Evolutionary conservation across 164 flowering plant genomes (phyloP), one percentile per base, ranked within the genome.

Genomic region (Chimonanthus salicifolius): DNA sequence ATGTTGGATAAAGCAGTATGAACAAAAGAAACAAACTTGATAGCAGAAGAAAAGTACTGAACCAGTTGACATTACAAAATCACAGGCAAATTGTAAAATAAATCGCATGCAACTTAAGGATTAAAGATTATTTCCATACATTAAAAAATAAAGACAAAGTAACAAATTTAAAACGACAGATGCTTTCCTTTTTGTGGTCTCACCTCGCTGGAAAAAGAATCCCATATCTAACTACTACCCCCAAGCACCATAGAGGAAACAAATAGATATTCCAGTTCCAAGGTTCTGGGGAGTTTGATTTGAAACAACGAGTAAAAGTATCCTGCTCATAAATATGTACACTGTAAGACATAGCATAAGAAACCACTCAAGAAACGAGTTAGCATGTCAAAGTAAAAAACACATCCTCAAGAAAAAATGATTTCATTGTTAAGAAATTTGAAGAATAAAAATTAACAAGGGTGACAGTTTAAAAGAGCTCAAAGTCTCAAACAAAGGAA

Each of bases 261-360:
- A 96, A 83, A 78, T 96, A 94, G 3, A 91, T 69, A 73, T 96
- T 94, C 97, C 98, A 96, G 78, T 96, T 96, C 98, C 98, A 96
- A 10, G 92, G 97, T 78, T 96, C 99, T 3, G 97, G 94, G 60
- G 94, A 89, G 87, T 83, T 96, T n/a, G 99, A 96, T 84, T 96
- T 96, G 89, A 96, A 96, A 77, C 99, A 96, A 72, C 98, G 84
- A 15, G 98, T 94, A 81, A 96, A 96, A 10, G 99, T 88, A 78
- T 96, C 99, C 98, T 94, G 89, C 47, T 58, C 72, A 74, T 54
- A 46, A 78, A 6, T 18, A 74, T 45, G 66, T 44, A 67, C 33
- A 33, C 49, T 47, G 58, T 58, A 16, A 63, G 49, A 51, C 49
- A 49, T 9, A 16, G 46, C 63, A 71, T 47, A 21, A n/a, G 49